A percentile compares a stretch with the other conserved stretches of the same genome.
Conservation (phyloP, 345 rosid genomes). For the Salix arbutifolia region DNA sequence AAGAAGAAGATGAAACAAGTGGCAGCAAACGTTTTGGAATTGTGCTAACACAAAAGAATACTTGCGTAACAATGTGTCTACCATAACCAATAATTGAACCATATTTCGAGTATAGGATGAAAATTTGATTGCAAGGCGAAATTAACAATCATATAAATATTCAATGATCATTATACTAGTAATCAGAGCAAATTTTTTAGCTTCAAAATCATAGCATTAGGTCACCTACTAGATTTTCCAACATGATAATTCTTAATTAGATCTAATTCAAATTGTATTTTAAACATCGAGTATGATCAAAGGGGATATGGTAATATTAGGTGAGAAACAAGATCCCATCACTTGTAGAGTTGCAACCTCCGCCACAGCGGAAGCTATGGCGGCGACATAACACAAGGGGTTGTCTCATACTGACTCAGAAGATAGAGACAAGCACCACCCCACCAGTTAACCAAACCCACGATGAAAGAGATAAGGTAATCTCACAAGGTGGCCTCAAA, state of each 20-base stretch:
- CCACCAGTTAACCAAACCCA: not conserved
- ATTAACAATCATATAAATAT: too few relatives aligned
- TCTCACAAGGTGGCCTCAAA: constrained; percentile 13
- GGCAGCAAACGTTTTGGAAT: too few relatives aligned
- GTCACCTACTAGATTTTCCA: too few relatives aligned
- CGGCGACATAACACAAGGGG: constrained; percentile 27
- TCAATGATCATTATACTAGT: too few relatives aligned
- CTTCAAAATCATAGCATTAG: too few relatives aligned
- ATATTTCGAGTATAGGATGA: not conserved
- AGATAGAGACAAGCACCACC: constrained; percentile 1
- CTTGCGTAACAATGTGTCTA: not conserved
- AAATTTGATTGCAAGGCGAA: too few relatives aligned
- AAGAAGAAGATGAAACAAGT: too few relatives aligned
- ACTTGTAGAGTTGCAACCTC: not conserved
- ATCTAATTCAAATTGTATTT: not conserved
- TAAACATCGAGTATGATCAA: not conserved
- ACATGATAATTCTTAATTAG: not conserved
- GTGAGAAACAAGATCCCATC: constrained; percentile 10
- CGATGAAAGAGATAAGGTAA: constrained; percentile 7
- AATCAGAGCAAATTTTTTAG: too few relatives aligned
- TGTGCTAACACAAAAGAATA: not conserved
- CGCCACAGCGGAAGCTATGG: constrained; percentile 24
- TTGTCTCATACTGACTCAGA: not conserved
- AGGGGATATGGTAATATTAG: not conserved
- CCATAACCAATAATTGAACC: not conserved